Conservation (phyloP, 2,329 filamentous ascomycete genomes). For the Diaporthe nobilis region DNA sequence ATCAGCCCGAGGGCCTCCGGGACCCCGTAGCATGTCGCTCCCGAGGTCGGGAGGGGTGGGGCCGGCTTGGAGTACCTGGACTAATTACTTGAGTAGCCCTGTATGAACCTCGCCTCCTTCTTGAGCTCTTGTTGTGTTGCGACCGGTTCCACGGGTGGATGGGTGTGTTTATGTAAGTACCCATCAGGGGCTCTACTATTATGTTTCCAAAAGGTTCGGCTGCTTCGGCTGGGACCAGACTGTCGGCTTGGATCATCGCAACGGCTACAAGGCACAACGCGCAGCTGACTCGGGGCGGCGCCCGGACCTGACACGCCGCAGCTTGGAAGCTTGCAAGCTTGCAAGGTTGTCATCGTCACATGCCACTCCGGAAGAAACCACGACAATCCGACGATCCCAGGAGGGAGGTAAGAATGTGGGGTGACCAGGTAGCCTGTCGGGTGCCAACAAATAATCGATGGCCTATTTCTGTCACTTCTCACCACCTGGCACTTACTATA, state of each 20-base stretch:
- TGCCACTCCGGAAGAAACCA: not conserved
- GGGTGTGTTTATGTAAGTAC: not conserved
- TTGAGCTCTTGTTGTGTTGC: not conserved
- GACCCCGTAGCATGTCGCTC: not conserved
- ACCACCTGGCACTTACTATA: not conserved
- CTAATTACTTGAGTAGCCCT: too few species aligned
- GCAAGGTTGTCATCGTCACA: conserved; percentile 23
- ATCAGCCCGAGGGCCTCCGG: not conserved
- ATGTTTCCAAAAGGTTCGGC: not conserved
- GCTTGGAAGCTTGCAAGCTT: not conserved
- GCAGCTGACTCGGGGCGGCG: conserved; percentile 9
- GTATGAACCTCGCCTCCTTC: not conserved
- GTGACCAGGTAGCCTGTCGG: not conserved
- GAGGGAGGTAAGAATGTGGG: conserved; percentile 9
- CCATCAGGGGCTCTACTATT: not conserved
- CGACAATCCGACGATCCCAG: conserved; percentile 7
- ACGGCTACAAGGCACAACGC: not conserved
- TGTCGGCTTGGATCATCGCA: not conserved
- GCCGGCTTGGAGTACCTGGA: not conserved
- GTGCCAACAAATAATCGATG: not conserved
- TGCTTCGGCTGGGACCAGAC: conserved; percentile 20
- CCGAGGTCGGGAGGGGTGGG: conserved; percentile 25
- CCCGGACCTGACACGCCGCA: not conserved
- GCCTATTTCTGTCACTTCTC: conserved; percentile 17
- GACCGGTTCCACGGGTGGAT: not conserved